These are phyloP conservation scores for Neocatenulostroma microsporum DNA, from an alignment of 2,329 filamentous ascomycete species.

Conservation along the genomic window DNA sequence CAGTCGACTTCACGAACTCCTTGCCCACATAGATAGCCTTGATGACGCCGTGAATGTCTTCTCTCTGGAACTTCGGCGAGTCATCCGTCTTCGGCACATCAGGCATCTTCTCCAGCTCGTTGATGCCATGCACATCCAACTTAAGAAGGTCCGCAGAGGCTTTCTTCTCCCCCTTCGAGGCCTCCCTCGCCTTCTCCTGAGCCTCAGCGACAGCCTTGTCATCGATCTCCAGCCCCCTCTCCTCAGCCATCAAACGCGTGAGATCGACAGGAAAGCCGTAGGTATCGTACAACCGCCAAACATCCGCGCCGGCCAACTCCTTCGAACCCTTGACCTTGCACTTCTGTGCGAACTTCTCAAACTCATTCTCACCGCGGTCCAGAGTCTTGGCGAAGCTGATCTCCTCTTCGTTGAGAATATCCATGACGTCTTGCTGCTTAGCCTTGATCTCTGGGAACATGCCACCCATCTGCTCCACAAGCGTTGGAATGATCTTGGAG, in stretches of 20 bases:
- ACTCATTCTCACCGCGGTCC: constrained; percentile 89
- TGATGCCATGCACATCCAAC: constrained; percentile 88
- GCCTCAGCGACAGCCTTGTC: constrained; percentile 79
- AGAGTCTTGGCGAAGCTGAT: constrained; percentile 86
- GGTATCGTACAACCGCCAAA: constrained; percentile 94
- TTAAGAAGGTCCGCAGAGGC: constrained; percentile 72
- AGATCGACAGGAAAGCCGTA: constrained; percentile 96
- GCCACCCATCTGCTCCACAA: constrained; percentile 86
- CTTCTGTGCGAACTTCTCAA: constrained; percentile 78
- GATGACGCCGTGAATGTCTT: constrained; percentile 66
- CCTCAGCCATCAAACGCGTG: constrained; percentile 93
- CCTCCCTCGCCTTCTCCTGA: constrained; percentile 80
- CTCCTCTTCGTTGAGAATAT: constrained; percentile 92
- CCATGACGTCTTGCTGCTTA: constrained; percentile 83
- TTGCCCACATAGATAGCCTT: constrained; percentile 81
- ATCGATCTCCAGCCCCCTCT: constrained; percentile 76
- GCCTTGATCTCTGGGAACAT: constrained; percentile 91
- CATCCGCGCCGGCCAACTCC: constrained; percentile 71
- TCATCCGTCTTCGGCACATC: constrained; percentile 75
- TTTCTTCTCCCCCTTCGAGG: constrained; percentile 91
- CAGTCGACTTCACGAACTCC: constrained; percentile 67
- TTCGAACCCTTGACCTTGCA: constrained; percentile 57
- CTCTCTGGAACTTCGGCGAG: constrained; percentile 70
- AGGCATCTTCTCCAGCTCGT: constrained; percentile 70
- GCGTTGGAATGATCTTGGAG: constrained; percentile 80